Conservation (phyloP, 2,329 filamentous ascomycete species). For the Zasmidium citrigriseum region DNA sequence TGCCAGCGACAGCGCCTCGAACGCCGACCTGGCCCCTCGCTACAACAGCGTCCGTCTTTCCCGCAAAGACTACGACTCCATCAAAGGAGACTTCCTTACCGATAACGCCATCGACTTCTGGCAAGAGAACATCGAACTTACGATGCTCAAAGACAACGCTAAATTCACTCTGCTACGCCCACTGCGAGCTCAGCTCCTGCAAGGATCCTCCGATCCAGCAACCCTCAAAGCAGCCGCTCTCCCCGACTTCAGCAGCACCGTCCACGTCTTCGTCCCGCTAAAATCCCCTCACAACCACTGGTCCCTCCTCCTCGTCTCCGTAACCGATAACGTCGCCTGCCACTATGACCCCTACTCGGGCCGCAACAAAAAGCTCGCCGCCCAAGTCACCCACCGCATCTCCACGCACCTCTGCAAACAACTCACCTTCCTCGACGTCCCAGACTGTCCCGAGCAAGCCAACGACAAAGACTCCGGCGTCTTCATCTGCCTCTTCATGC, state of each 20-base stretch:
- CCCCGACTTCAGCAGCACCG: neutral
- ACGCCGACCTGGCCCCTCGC: neutral
- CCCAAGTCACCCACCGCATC: neutral
- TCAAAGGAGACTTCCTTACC: slow-evolving; percentile 8
- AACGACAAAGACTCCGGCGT: slow-evolving; percentile 11
- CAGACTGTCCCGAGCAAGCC: neutral
- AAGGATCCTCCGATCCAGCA: neutral
- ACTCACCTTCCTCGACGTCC: slow-evolving; percentile 6
- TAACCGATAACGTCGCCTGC: slow-evolving; percentile 9
- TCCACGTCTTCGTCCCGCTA: slow-evolving; percentile 9
- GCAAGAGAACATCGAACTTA: slow-evolving; percentile 12
- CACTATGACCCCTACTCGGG: slow-evolving; percentile 10
- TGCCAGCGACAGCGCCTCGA: neutral
- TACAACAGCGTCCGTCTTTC: slow-evolving; percentile 5
- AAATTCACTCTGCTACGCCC: slow-evolving; percentile 11
- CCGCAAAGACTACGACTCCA: slow-evolving; percentile 4
- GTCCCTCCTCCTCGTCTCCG: slow-evolving; percentile 13
- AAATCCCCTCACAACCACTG: slow-evolving; percentile 4
- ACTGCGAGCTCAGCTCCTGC: slow-evolving; percentile 2
- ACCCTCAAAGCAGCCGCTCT: slow-evolving; percentile 4
- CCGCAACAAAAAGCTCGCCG: slow-evolving; percentile 2
- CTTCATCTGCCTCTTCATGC: slow-evolving; percentile 14
- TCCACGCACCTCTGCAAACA: neutral
- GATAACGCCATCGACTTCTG: slow-evolving; percentile 14
- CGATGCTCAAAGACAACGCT: slow-evolving; percentile 4